Evolutionary conservation across 805 yeast genomes (phyloP).

Genomic region (Starmerella bacillaris): DNA sequence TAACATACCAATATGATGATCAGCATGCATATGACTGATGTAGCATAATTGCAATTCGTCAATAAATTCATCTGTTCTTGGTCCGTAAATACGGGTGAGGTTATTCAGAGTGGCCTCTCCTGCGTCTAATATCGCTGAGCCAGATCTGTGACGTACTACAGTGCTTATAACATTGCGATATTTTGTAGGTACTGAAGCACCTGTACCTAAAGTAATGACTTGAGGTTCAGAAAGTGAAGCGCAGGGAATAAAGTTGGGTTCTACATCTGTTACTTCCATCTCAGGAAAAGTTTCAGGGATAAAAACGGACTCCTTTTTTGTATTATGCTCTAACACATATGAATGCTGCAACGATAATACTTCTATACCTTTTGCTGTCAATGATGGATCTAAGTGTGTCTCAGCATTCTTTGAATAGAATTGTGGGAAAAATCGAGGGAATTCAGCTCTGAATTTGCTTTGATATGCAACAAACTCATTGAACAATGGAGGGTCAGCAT

Average conservation of each 20-base stretch:
- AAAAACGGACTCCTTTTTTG: too few species aligned
- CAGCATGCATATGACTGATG: constrained; percentile 88
- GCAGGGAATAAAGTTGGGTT: not conserved
- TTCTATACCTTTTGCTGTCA: not conserved
- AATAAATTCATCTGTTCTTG: too few species aligned
- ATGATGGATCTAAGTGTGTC: constrained; percentile 6
- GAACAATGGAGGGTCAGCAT: constrained; percentile 45
- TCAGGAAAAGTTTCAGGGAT: too few species aligned
- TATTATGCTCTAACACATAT: too few species aligned
- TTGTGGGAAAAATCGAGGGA: constrained; percentile 20
- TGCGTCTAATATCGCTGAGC: constrained; percentile 59
- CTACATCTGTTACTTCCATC: not conserved
- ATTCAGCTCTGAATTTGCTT: constrained; percentile 14
- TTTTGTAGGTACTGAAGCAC: constrained; percentile 74
- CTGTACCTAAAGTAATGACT: constrained; percentile 71
- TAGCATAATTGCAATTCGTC: constrained; percentile 52
- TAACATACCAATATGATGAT: constrained; percentile 78
- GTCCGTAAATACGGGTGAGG: constrained; percentile 44
- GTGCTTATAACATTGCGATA: constrained; percentile 74
- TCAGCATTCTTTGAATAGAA: constrained; percentile 6
- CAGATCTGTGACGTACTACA: constrained; percentile 48
- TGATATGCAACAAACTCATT: constrained; percentile 32
- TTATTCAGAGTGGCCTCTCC: constrained; percentile 84
- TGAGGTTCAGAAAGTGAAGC: constrained; percentile 25
- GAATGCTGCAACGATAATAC: not conserved